Evolutionary conservation across 2,329 filamentous ascomycete species (phyloP).

Genomic region (Ilyonectria robusta): DNA sequence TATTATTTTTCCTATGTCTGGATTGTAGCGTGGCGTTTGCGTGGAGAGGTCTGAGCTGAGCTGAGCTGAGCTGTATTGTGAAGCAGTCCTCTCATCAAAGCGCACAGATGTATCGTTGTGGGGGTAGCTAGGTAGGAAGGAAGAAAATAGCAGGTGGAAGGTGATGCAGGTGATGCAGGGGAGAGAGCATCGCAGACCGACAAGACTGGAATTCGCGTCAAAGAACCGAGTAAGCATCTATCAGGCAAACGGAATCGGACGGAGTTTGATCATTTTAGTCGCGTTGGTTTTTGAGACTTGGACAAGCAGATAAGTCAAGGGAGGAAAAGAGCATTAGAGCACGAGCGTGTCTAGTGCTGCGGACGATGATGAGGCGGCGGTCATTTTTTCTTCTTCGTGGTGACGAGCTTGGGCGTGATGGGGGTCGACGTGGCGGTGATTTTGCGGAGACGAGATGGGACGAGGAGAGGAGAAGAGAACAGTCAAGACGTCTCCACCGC

Average conservation of each 20-base stretch:
- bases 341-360: conserved; percentile 1
- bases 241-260: conserved; percentile 32
- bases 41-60: conserved; percentile 38
- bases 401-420: conserved; percentile 10
- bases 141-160: conserved; percentile 15
- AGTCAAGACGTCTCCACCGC: not conserved
- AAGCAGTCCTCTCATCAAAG: conserved; percentile 32
- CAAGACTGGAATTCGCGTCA: conserved; percentile 41
- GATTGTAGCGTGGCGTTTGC: conserved; percentile 49
- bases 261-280: conserved; percentile 37
- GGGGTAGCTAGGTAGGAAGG: conserved; percentile 7
- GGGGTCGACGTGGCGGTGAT: not conserved
- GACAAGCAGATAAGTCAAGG: conserved; percentile 15
- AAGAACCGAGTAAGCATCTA: conserved; percentile 29
- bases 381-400: conserved; percentile 17
- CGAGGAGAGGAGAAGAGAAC: not conserved
- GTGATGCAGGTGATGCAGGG: not conserved
- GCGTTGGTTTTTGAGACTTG: conserved; percentile 27
- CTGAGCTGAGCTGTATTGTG: conserved; percentile 35
- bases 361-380: conserved; percentile 20
- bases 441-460: conserved; percentile 1
- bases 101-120: conserved; percentile 18
- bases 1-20: conserved; percentile 43
- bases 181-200: conserved; percentile 31
- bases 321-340: conserved; percentile 16